A percentile compares a stretch with the other conserved stretches of the same genome.
These are phyloP conservation scores for Massariosphaeria phaeospora DNA, from an alignment of 495 filamentous ascomycete genomes.

Conservation along the genomic window DNA sequence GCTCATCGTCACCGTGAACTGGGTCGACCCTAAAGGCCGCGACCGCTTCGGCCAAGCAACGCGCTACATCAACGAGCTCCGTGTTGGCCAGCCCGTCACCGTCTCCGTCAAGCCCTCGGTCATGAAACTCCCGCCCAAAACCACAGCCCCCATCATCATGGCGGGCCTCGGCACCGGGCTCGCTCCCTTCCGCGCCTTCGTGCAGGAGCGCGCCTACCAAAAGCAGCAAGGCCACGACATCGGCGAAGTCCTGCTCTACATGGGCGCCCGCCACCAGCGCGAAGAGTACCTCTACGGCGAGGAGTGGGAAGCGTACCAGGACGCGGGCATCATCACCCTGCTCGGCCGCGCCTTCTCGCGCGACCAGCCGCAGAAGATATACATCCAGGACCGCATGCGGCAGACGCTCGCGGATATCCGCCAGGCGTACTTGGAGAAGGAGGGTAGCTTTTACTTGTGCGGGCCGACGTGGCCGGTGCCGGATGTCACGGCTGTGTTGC, in stretches of 20 bases:
- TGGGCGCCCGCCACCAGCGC: conserved; percentile 92
- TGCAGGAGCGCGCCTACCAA: conserved; percentile 96
- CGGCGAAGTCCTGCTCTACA: conserved; percentile 88
- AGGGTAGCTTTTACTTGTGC: conserved; percentile 93
- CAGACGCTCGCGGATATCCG: conserved; percentile 80
- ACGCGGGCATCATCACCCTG: conserved; percentile 89
- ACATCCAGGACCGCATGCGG: conserved; percentile 97
- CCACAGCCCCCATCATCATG: conserved; percentile 93
- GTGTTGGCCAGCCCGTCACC: conserved; percentile 69
- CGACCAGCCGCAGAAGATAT: conserved; percentile 97
- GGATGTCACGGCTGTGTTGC: conserved; percentile 89
- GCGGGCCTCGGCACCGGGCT: conserved; percentile 97
- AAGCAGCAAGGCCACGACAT: conserved; percentile 92
- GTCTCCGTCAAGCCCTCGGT: conserved; percentile 95
- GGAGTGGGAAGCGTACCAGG: conserved; percentile 98
- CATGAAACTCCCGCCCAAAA: conserved; percentile 86
- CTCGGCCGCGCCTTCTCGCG: conserved; percentile 92
- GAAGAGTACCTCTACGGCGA: conserved; percentile 99
- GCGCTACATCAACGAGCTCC: conserved; percentile 71
- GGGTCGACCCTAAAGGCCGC: conserved; percentile 82
- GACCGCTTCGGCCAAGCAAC: conserved; percentile 91
- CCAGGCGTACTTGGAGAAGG: conserved; percentile 79
- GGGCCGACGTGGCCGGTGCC: conserved; percentile 98
- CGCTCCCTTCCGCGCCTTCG: conserved; percentile 95
- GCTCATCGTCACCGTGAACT: conserved; percentile 96